phyloP scores from a whole-genome alignment of 495 filamentous ascomycete species.

The Lophium mytilinum region DNA sequence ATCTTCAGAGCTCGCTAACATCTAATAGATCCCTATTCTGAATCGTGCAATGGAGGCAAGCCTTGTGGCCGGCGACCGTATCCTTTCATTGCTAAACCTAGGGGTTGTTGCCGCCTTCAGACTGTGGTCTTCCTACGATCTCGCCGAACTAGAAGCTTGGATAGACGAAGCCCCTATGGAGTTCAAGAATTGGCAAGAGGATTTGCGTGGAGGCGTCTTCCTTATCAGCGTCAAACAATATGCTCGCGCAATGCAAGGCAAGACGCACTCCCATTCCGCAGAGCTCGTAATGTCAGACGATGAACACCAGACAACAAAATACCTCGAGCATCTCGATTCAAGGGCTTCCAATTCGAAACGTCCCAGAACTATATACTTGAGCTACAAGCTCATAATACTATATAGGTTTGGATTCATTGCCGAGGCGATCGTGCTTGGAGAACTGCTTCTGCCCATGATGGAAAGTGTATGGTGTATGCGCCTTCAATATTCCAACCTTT shows the following conservation, averaged over 20 bases:
- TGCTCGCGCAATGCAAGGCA: constrained; percentile 73
- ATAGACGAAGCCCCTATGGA: constrained; percentile 69
- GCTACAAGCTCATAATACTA: constrained; percentile 60
- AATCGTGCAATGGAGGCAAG: constrained; percentile 65
- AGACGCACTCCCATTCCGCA: constrained; percentile 53
- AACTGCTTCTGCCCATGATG: constrained; percentile 48
- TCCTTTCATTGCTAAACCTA: constrained; percentile 64
- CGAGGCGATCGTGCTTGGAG: constrained; percentile 59
- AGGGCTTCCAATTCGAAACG: constrained; percentile 45
- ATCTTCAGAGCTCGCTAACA: background rate
- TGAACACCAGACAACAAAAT: constrained; percentile 54
- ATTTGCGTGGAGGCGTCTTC: constrained; percentile 71
- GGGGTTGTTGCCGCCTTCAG: constrained; percentile 62
- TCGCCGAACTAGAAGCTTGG: constrained; percentile 65
- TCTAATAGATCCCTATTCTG: constrained; percentile 43
- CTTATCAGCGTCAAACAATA: constrained; percentile 65
- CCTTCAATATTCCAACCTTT: constrained; percentile 52
- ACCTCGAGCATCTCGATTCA: constrained; percentile 48
- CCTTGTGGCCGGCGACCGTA: constrained; percentile 62
- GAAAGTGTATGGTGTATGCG: constrained; percentile 66
- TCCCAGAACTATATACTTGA: constrained; percentile 59
- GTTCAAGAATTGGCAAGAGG: constrained; percentile 61
- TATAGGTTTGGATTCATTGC: constrained; percentile 70
- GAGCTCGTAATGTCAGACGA: constrained; percentile 62
- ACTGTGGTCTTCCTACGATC: constrained; percentile 66